phyloP scores from a whole-genome alignment of 2,329 filamentous ascomycete genomes.

The Calonectria ilicicola region DNA sequence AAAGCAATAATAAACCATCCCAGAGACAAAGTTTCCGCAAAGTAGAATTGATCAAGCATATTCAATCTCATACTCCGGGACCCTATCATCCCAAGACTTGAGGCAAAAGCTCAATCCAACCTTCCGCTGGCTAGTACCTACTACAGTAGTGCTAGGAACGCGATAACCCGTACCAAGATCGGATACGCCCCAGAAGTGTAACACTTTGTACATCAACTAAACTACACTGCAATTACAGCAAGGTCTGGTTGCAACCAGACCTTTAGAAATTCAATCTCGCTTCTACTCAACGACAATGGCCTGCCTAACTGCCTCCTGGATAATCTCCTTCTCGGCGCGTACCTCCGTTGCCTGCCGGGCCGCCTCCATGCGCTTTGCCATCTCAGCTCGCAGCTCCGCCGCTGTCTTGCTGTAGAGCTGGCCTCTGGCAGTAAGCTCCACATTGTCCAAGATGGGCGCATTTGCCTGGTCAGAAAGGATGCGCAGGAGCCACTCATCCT shows the following conservation, averaged over 20 bases:
- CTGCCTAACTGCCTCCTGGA: not conserved
- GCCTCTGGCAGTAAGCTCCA: not conserved
- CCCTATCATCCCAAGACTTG: not conserved
- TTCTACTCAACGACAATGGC: not conserved
- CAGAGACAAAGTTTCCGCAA: no score
- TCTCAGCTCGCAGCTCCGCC: not conserved
- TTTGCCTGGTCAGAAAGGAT: constrained; percentile 2
- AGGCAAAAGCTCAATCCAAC: not conserved
- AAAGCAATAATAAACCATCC: no score
- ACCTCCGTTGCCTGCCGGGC: not conserved
- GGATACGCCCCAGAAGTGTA: not conserved
- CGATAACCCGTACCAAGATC: not conserved
- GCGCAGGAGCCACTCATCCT: not conserved
- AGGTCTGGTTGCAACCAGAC: not conserved
- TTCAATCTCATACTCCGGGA: no score
- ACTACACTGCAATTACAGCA: not conserved
- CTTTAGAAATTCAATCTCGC: not conserved
- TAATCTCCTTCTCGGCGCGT: not conserved
- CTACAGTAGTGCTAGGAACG: not conserved
- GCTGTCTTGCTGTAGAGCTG: not conserved
- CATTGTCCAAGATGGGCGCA: not conserved
- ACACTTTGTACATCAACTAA: not conserved
- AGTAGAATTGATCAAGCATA: no score
- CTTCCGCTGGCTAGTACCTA: not conserved
- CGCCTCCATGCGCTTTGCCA: not conserved